These are phyloP conservation scores for Jamesozyma lodderae DNA, from an alignment of 805 yeast genomes.

Conservation along the genomic window DNA sequence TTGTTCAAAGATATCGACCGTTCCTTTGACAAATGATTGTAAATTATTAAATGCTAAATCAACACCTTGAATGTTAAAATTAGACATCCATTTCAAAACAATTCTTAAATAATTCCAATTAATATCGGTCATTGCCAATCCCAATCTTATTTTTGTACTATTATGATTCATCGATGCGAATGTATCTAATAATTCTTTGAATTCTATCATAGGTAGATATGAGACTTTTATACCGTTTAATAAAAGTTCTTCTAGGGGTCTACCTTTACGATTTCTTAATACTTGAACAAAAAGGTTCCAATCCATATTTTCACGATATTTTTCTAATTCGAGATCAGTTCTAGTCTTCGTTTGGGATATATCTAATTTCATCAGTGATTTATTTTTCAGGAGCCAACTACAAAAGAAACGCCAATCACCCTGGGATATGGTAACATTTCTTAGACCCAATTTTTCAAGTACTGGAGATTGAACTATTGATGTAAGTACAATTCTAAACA, in stretches of 20 bases:
- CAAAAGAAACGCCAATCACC: constrained; percentile 76
- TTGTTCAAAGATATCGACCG: constrained; percentile 17
- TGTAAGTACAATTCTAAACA: constrained; percentile 64
- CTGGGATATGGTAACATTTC: constrained; percentile 65
- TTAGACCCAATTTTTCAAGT: constrained; percentile 62
- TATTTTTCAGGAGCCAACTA: constrained; percentile 60
- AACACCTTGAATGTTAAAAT: constrained; percentile 43
- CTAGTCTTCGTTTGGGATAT: constrained; percentile 52
- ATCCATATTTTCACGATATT: constrained; percentile 66
- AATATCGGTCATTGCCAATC: constrained; percentile 69
- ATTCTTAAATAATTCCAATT: constrained; percentile 45
- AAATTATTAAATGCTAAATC: constrained; percentile 81
- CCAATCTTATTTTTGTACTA: constrained; percentile 39
- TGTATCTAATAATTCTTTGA: constrained; percentile 44
- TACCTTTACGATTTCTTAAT: constrained; percentile 56
- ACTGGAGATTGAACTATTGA: constrained; percentile 59
- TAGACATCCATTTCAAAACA: constrained; percentile 50
- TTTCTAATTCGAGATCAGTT: constrained; percentile 26
- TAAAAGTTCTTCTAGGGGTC: constrained; percentile 56
- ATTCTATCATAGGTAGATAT: constrained; percentile 38
- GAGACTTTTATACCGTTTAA: constrained; percentile 68
- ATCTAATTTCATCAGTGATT: constrained; percentile 50
- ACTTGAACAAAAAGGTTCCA: constrained; percentile 75
- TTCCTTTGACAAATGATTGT: constrained; percentile 23
- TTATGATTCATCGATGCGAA: constrained; percentile 39